Evolutionary conservation across 2,329 filamentous ascomycete genomes (phyloP), one percentile per base, ranked within the genome.

Genomic region (Cordyceps cicadae): DNA sequence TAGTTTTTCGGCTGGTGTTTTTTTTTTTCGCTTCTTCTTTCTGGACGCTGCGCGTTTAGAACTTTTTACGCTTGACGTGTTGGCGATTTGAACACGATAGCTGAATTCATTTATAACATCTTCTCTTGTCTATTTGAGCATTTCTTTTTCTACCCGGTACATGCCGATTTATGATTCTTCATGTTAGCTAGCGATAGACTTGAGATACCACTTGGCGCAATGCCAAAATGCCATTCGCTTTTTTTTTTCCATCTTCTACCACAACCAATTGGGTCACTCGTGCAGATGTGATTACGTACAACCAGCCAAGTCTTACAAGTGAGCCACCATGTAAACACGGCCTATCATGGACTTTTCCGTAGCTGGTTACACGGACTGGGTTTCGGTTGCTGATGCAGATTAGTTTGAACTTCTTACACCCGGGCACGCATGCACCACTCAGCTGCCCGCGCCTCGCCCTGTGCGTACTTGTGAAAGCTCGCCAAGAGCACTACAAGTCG

Each of bases 171-270:
- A 39, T 58, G 29, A 39, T 39, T 58, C 43, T 46, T 46, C 9
- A 46, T 45, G 14, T 46, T 46, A 21, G n/a, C n/a, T 58, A 58
- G 55, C 55, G 55, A 58, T 58, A 58, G 46, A 58, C 55, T 58
- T 58, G 55, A 58, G 55, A 58, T 58, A 58, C 55, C 55, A 58
- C 45, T 51, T 51, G 55, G 55, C 55, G 6, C 54, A 50, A 39
- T 41, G 46, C 45, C 45, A 29, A 21, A 39, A 58, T 58, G 46
- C 45, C 55, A 58, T 58, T 49, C 55, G 46, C 55, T 58, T 57
- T 9, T 50, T 50, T 49, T 41, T 32, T 50, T 39, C 29, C 43
- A 39, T 41, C 19, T 46, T 21, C 9, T 46, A 24, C 24, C 39
- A 43, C 17, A n/a, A 41, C 5, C 39, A 43, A 7, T 37, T 37